These are phyloP conservation scores for Solanum hybrid DNA, from an alignment of 305 asterid species.

Conservation along the genomic window DNA sequence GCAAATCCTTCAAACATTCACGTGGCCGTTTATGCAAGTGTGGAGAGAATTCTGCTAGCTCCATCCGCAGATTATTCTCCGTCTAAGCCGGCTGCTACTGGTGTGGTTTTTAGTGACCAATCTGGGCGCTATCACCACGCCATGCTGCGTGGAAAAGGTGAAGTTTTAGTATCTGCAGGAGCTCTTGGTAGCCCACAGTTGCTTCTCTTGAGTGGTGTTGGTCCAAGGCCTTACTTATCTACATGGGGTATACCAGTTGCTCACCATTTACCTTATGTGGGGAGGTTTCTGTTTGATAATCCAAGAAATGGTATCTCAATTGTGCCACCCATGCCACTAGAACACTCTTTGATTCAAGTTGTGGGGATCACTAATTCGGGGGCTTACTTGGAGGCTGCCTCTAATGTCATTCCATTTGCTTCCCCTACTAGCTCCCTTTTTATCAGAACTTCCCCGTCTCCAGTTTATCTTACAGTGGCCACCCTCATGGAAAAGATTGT, in stretches of 20 bases:
- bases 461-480: slow-evolving; percentile 63
- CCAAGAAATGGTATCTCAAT: slow-evolving; percentile 88
- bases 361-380: slow-evolving; percentile 82
- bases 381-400: slow-evolving; percentile 79
- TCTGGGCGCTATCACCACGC: slow-evolving; percentile 57
- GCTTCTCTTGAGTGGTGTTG: slow-evolving; percentile 78
- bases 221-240: slow-evolving; percentile 70
- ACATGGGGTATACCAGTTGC: slow-evolving; percentile 83
- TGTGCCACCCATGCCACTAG: slow-evolving; percentile 62
- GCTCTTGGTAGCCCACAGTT: slow-evolving; percentile 88
- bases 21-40: slow-evolving; percentile 54
- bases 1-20: slow-evolving; percentile 48
- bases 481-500: slow-evolving; percentile 77
- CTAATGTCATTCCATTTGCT: slow-evolving; percentile 60
- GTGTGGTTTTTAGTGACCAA: slow-evolving; percentile 58
- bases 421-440: slow-evolving; percentile 44
- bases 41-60: slow-evolving; percentile 55
- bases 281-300: slow-evolving; percentile 68
- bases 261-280: slow-evolving; percentile 60
- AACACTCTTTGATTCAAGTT: slow-evolving; percentile 74
- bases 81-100: slow-evolving; percentile 34
- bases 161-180: slow-evolving; percentile 68
- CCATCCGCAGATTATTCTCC: slow-evolving; percentile 17
- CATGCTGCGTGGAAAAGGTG: slow-evolving; percentile 55
- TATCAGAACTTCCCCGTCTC: slow-evolving; percentile 31